A percentile compares a stretch with the other conserved stretches of the same genome.
Evolutionary conservation across 192 early-diverging fungal species (phyloP).

Genomic region (Haplosporangium gracile): DNA sequence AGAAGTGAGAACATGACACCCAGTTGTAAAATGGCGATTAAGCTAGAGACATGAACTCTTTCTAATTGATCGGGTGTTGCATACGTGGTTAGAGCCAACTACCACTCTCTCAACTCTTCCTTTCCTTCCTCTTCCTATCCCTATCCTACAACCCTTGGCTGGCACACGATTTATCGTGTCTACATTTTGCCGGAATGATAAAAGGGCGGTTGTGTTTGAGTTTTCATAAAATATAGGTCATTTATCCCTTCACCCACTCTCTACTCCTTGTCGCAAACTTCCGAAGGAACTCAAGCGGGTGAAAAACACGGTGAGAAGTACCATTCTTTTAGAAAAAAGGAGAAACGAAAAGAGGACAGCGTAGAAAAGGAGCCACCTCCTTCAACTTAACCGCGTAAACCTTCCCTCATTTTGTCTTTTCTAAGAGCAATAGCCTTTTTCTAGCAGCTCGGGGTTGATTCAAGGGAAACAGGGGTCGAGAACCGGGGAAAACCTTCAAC

Average conservation of each 20-base stretch:
- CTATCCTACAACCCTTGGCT: too few species aligned
- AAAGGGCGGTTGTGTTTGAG: too few species aligned
- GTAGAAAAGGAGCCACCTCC: too few species aligned
- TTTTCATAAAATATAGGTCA: too few species aligned
- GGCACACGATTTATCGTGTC: too few species aligned
- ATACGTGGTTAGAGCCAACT: not conserved
- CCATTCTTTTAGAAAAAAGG: not conserved
- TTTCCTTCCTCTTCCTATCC: not conserved
- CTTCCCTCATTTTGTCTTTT: too few species aligned
- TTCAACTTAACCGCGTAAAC: too few species aligned
- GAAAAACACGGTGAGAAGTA: not conserved
- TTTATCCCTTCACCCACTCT: not conserved
- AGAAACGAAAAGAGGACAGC: not conserved
- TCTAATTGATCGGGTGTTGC: not conserved
- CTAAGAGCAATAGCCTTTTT: too few species aligned
- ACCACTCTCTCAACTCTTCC: not conserved
- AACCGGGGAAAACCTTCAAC: too few species aligned
- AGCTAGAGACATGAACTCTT: not conserved
- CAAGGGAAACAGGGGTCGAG: too few species aligned
- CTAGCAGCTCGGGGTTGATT: too few species aligned
- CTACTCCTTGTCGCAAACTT: not conserved
- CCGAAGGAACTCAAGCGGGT: not conserved
- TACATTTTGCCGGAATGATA: too few species aligned
- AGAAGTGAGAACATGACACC: not conserved
- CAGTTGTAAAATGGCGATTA: not conserved